phyloP scores from a whole-genome alignment of 1,139 yeast species.

The Taphrina confusa region DNA sequence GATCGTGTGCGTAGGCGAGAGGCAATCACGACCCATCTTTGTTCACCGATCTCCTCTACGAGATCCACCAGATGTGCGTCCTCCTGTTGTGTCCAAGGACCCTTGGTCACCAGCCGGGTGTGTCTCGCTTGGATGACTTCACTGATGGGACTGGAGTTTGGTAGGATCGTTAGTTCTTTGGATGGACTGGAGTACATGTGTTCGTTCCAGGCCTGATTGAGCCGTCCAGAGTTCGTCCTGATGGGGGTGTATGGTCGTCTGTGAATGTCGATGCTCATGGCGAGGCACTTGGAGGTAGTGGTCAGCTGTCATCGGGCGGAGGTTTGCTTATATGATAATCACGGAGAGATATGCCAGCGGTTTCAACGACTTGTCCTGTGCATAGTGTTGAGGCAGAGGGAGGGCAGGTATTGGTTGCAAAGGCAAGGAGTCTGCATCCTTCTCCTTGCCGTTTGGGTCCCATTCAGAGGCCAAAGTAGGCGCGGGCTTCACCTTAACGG shows the following conservation, averaged over 20 bases:
- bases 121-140: slow-evolving; percentile 4
- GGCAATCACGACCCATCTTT: slow-evolving; percentile 87
- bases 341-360: slow-evolving; percentile 1
- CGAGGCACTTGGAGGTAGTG: background rate
- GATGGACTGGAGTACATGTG: slow-evolving; percentile 9
- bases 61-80: slow-evolving; percentile 71
- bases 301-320: slow-evolving; percentile 5
- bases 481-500: slow-evolving; percentile 8
- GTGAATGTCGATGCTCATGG: slow-evolving; percentile 4
- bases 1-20: slow-evolving; percentile 73
- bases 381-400: background rate
- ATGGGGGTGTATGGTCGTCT: background rate
- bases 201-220: slow-evolving; percentile 11
- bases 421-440: slow-evolving; percentile 14
- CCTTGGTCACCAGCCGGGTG: slow-evolving; percentile 44
- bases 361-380: slow-evolving; percentile 5
- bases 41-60: slow-evolving; percentile 73
- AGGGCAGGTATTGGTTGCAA: slow-evolving; percentile 6
- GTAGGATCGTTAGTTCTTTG: background rate
- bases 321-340: slow-evolving; percentile 7
- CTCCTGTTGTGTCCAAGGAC: slow-evolving; percentile 90
- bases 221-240: slow-evolving; percentile 6
- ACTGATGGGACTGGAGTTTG: slow-evolving; percentile 5
- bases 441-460: background rate
- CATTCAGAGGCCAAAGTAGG: background rate